Base-by-base conservation (phyloP, 345 rosid genomes). In the Hibiscus trionum region DNA sequence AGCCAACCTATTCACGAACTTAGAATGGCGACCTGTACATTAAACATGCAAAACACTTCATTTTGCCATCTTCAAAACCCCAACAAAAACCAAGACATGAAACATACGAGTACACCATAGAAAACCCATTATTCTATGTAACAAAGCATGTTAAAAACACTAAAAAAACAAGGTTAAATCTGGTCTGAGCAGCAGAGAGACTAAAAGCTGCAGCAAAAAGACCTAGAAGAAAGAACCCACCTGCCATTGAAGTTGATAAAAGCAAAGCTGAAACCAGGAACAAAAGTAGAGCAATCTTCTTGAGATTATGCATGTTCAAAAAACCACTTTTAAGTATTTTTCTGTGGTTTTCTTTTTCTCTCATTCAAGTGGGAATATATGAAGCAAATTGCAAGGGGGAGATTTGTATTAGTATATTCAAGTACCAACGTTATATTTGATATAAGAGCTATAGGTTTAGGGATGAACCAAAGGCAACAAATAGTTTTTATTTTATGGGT, bases 11-110 rank as follows among this genome's bases (percentile, higher is more conserved):
- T 77, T 69, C 31, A 52, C 62, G 26, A 77, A 63, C 69, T 77
- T 79, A 52, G 85, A 79, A 77, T 65, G 26, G 76, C 86, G 78
- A 44, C 86, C 96, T 88, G 84, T 69, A 79, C 56, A 72, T 33
- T 33, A 33, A 33, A 33, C 37, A 33, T 33, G 37, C 37, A 33
- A 33, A 33, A 4, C 37, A 61, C 11, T 8, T 10, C 31, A 75
- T 67, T 31, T 2, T 2, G 6, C 3, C 69, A 64, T 24, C 26
- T 57, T 7, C 27, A 14, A 17, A 35, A 24, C 85, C 96, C 87
- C 29, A 37, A 63, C 7, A 53, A 53, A 53, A 53, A 15, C n/a
- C 16, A 15, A 3, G 6, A 17, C 17, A 5, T 15, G 58, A n/a
- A 1, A 2, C 15, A 46, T 46, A 33, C 37, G 21, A 50, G 56